A percentile compares a stretch with the other conserved stretches of the same genome.
These are phyloP conservation scores for Silene conica DNA, from an alignment of 148 eudicot species.

Conservation along the genomic window DNA sequence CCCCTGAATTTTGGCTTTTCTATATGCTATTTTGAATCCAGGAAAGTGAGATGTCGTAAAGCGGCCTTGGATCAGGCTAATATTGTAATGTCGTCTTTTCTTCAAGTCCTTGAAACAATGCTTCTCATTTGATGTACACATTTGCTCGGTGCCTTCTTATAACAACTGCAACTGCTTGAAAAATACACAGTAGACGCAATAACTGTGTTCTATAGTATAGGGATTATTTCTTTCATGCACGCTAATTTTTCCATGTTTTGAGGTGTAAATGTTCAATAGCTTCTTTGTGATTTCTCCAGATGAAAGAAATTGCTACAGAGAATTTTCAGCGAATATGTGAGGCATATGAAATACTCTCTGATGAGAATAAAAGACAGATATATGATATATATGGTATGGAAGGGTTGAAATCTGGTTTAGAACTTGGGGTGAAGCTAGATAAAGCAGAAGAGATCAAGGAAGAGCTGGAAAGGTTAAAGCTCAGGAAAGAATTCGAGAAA, in stretches of 20 bases:
- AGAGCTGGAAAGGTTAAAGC: slow-evolving; percentile 77
- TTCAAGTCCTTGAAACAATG: not conserved
- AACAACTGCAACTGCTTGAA: not conserved
- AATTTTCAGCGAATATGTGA: slow-evolving; percentile 96
- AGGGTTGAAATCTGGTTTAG: slow-evolving; percentile 85
- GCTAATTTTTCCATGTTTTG: slow-evolving; percentile 2
- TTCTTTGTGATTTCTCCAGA: slow-evolving; percentile 39
- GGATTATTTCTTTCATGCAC: not conserved
- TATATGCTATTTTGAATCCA: not conserved
- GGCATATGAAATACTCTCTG: slow-evolving; percentile 94
- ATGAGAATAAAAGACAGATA: slow-evolving; percentile 77
- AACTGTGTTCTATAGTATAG: not conserved
- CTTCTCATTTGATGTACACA: not conserved
- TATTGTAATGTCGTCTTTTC: not conserved
- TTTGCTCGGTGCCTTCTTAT: not conserved
- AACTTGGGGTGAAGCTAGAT: slow-evolving; percentile 84
- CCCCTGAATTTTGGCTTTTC: not conserved
- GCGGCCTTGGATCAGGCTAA: not conserved
- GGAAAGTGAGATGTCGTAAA: not conserved
- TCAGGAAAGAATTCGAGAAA: slow-evolving; percentile 61
- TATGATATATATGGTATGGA: slow-evolving; percentile 98
- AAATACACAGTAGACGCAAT: not conserved
- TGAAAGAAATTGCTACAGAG: slow-evolving; percentile 93
- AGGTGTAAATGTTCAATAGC: slow-evolving; percentile 2
- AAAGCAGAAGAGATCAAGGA: slow-evolving; percentile 88